Conservation (phyloP, 2,329 filamentous ascomycete genomes). For the Monosporascus sp. region DNA sequence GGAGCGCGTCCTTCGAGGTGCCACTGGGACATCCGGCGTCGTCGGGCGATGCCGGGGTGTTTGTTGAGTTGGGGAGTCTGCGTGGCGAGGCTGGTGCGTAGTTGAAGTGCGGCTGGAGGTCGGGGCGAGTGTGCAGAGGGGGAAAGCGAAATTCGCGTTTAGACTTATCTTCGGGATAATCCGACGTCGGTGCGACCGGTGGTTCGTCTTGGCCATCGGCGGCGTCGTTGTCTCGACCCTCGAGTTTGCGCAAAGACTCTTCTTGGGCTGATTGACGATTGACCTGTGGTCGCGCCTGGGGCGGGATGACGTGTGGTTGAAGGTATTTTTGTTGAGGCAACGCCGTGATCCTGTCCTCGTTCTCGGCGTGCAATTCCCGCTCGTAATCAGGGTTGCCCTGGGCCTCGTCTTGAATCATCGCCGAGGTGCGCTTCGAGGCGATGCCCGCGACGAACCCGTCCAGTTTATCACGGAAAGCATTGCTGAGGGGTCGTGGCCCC, state of each 20-base stretch:
- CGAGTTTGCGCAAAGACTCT: conserved; percentile 43
- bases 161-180: conserved; percentile 27
- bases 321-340: conserved; percentile 65
- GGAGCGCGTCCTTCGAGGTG: conserved; percentile 17
- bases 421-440: conserved; percentile 79
- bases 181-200: conserved; percentile 11
- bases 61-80: conserved; percentile 15
- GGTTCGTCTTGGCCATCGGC: conserved; percentile 28
- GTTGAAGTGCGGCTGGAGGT: conserved; percentile 52
- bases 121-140: conserved; percentile 41
- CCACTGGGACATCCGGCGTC: neutral
- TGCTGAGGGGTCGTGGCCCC: conserved; percentile 62
- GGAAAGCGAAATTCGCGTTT: conserved; percentile 53
- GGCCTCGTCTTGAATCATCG: conserved; percentile 75
- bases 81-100: conserved; percentile 46
- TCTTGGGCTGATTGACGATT: conserved; percentile 32
- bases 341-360: conserved; percentile 79
- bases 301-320: conserved; percentile 43
- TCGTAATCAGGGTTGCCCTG: conserved; percentile 74
- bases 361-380: conserved; percentile 70
- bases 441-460: conserved; percentile 85
- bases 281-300: conserved; percentile 26
- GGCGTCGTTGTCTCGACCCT: conserved; percentile 41
- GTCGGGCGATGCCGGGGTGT: conserved; percentile 11
- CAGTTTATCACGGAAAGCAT: conserved; percentile 76